Evolutionary conservation across 2,329 filamentous ascomycete species (phyloP).

Genomic region (Amauroascus niger): DNA sequence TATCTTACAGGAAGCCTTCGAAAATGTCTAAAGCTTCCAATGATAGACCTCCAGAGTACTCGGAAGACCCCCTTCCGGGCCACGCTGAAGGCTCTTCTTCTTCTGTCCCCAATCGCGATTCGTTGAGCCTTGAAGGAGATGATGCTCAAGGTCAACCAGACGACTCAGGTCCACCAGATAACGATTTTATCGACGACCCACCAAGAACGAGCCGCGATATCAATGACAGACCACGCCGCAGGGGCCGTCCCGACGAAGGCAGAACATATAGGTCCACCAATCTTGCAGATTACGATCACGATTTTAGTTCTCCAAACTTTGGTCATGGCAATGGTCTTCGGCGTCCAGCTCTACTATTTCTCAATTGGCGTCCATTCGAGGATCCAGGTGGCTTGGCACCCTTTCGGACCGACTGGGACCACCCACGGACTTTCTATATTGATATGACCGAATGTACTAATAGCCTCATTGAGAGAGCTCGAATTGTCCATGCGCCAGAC

Average conservation of each 20-base stretch:
- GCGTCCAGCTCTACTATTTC: too few species aligned
- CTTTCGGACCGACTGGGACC: too few species aligned
- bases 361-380: too few species aligned
- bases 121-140: neutral
- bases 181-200: constrained; percentile 5
- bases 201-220: neutral
- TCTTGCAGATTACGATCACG: neutral
- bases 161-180: neutral
- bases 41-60: neutral
- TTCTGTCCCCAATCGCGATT: neutral
- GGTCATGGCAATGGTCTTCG: too few species aligned
- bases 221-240: neutral
- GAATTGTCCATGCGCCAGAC: neutral
- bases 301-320: neutral
- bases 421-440: too few species aligned
- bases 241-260: too few species aligned
- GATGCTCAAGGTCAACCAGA: neutral
- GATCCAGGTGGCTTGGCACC: too few species aligned
- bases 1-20: neutral
- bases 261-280: neutral
- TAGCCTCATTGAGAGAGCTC: too few species aligned
- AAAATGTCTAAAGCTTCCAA: constrained; percentile 1
- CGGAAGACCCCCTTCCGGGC: neutral
- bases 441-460: too few species aligned
- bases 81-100: neutral